Evolutionary conservation across 2,329 filamentous ascomycete species (phyloP), one percentile per base, ranked within the genome.

Genomic region (Metarhizium brunneum): DNA sequence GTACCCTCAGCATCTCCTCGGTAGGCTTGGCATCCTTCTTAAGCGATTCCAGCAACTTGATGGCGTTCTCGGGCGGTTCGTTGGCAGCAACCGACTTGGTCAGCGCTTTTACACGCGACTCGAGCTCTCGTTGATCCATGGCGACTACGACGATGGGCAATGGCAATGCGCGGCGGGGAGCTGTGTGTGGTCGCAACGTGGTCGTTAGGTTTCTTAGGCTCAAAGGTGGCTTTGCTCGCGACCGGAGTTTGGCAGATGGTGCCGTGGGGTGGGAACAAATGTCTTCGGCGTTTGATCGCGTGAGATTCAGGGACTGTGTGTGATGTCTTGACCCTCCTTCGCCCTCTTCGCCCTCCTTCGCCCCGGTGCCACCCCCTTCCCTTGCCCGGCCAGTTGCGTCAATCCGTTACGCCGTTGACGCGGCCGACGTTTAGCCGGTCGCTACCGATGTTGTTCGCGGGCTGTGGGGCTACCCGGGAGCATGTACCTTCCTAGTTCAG

Each of bases 51-150:
- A 99, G 77, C 59, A 97, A 79, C 53, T 81, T 78, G 55, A 95
- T 76, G 52, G 95, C 81, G 58, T 83, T 87, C 45, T 85, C 73
- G 30, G 88, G 68, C 4, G 91, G 84, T 65, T 95, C 89, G 66
- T 88, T 88, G 56, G 85, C 83, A 50, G 79, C 76, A 47, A 89
- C 79, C 29, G 90, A 89, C 75, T 95, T 96, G 64, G 81, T 83
- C 66, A 97, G 81, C 67, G 86, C 84, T 73, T 89, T 87, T 66
- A 90, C 84, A 71, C 85, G 85, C 65, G 85, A 76, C 64, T 86
- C 83, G 55, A 96, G 87, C 68, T 92, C 88, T 72, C 90, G 89
- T 66, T 85, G 82, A 65, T 95, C 87, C 87, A 95, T 90, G 53
- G 53, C 52, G 38, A n/a, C 5, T 45, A 29, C 32, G 14, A 32